Conservation (phyloP, 164 flowering plant genomes). For the Litsea cubeba region DNA sequence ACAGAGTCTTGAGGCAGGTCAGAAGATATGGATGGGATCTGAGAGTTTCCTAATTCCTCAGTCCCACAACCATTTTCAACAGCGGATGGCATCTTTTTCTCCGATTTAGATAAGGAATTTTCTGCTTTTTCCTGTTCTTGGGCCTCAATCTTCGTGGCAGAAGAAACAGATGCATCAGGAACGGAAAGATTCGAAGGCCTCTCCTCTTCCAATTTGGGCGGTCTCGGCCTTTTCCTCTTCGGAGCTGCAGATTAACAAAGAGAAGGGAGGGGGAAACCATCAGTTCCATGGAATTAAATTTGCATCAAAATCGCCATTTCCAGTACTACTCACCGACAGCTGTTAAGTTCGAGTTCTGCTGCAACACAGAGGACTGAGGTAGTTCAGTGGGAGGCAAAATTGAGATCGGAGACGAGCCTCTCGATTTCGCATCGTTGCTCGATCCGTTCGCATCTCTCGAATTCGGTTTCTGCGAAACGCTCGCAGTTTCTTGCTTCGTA, state of each 20-base stretch:
- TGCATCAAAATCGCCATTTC: background rate
- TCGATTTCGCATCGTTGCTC: conserved; percentile 46
- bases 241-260: conserved; percentile 50
- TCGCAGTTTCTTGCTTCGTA: conserved; percentile 45
- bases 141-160: conserved; percentile 29
- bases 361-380: conserved; percentile 23
- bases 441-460: conserved; percentile 42
- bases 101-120: conserved; percentile 35
- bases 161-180: conserved; percentile 5
- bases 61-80: conserved; percentile 40
- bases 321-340: conserved; percentile 45
- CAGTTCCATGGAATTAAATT: background rate
- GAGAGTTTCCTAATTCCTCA: conserved; percentile 28
- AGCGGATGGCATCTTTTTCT: conserved; percentile 39
- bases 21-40: conserved; percentile 8
- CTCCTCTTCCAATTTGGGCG: conserved; percentile 55
- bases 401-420: conserved; percentile 66
- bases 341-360: conserved; percentile 36
- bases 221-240: conserved; percentile 85
- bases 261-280: background rate
- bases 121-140: conserved; percentile 47
- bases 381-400: conserved; percentile 27
- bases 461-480: conserved; percentile 28
- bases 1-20: conserved; percentile 17
- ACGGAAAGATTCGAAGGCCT: conserved; percentile 25